Evolutionary conservation across 345 rosid species (phyloP).

Genomic region (Kandelia obovata): DNA sequence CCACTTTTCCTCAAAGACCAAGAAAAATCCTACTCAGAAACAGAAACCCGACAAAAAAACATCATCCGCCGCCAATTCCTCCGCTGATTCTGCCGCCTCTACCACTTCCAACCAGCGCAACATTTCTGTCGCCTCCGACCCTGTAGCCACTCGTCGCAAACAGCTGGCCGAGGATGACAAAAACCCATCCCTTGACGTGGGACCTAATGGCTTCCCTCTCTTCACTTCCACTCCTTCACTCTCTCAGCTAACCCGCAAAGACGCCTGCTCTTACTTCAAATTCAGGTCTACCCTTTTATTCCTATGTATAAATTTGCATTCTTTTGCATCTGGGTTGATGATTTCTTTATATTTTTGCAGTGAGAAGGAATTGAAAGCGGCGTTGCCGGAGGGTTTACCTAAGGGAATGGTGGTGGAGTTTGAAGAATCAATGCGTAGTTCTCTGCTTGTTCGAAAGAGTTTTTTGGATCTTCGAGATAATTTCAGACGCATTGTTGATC

Average conservation of each 20-base stretch:
- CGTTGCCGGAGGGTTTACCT: constrained; percentile 79
- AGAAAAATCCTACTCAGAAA: constrained; percentile 41
- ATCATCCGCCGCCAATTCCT: background rate
- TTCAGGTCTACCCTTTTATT: constrained; percentile 40
- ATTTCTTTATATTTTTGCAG: constrained; percentile 16
- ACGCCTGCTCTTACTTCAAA: constrained; percentile 68
- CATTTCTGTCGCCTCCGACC: constrained; percentile 32
- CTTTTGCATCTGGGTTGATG: background rate
- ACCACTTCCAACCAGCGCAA: constrained; percentile 31
- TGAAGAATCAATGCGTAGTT: constrained; percentile 69
- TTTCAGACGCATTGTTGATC: constrained; percentile 83
- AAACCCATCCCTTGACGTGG: constrained; percentile 60
- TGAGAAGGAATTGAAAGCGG: constrained; percentile 47
- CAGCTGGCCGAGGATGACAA: constrained; percentile 64
- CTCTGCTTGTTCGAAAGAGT: constrained; percentile 71
- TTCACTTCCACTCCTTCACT: constrained; percentile 61
- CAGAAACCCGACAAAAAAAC: constrained; percentile 35
- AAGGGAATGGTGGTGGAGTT: constrained; percentile 71
- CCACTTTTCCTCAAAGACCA: constrained; percentile 19
- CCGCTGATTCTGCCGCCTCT: constrained; percentile 26
- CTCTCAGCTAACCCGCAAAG: constrained; percentile 59
- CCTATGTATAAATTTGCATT: background rate
- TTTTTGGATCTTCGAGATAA: constrained; percentile 89
- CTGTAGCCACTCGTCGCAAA: constrained; percentile 47
- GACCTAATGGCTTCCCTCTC: constrained; percentile 64